Conservation (phyloP, 169 alveolate species). For the Eimeria brunetti region DNA sequence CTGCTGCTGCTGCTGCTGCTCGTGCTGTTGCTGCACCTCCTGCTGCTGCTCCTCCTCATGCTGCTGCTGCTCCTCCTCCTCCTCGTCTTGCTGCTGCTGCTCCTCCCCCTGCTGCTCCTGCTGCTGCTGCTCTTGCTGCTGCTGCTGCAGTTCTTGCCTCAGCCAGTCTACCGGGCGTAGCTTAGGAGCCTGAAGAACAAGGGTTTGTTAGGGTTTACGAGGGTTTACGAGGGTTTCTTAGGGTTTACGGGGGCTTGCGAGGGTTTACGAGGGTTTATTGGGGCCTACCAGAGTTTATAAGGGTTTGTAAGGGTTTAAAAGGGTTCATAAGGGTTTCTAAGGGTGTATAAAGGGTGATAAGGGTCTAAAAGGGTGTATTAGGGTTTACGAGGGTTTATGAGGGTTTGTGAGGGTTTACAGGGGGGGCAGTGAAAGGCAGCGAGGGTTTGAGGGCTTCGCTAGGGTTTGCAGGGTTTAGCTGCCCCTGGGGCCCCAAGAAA, state of each 20-base stretch:
- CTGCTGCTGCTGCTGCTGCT: not conserved
- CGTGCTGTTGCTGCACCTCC: not conserved
- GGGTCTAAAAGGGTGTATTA: not conserved
- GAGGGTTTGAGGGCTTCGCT: not conserved
- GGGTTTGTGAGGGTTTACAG: constrained; percentile 11
- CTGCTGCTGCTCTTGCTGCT: not conserved
- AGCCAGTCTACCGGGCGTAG: constrained; percentile 22
- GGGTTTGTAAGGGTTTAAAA: not conserved
- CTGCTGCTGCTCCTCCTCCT: not conserved
- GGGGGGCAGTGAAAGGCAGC: not conserved
- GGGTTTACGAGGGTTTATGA: not conserved
- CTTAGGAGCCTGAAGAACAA: not conserved
- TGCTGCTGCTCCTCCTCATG: constrained; percentile 4
- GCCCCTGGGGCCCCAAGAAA: not conserved
- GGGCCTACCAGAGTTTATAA: too few relatives aligned
- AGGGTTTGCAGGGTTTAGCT: not conserved
- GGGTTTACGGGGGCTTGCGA: not conserved
- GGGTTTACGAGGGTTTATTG: not conserved
- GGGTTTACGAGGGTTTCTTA: not conserved
- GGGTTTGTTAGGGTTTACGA: not conserved
- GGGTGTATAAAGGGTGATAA: not conserved
- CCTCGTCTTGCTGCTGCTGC: not conserved
- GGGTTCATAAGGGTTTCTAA: not conserved
- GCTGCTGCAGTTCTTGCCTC: not conserved
- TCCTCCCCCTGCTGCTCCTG: constrained; percentile 5